A percentile compares a stretch with the other conserved stretches of the same genome.
Conservation (phyloP, 345 rosid genomes). For the Mercurialis annua region DNA sequence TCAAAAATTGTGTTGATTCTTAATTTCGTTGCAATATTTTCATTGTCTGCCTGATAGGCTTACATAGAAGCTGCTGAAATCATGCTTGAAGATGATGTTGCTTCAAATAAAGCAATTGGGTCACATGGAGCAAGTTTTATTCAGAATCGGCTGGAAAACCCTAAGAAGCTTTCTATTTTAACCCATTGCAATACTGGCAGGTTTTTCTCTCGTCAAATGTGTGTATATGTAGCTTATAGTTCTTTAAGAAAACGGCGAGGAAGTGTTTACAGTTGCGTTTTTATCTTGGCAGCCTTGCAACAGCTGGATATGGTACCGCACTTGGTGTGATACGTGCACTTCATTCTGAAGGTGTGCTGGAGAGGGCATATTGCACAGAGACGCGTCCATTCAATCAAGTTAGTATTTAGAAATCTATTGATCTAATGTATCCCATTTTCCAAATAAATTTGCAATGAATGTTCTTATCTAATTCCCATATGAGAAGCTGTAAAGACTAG, state of each 20-base stretch:
- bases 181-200: conserved; percentile 99
- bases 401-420: too few relatives aligned
- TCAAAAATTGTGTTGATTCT: conserved; percentile 1
- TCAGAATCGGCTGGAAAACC: conserved; percentile 39
- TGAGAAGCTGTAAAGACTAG: background rate
- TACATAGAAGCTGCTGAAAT: conserved; percentile 74
- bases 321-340: conserved; percentile 89
- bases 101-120: conserved; percentile 90
- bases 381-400: conserved; percentile 99
- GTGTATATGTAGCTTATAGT: background rate
- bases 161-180: conserved; percentile 52
- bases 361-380: conserved; percentile 93
- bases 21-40: background rate
- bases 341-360: conserved; percentile 58
- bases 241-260: conserved; percentile 1
- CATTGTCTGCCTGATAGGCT: conserved; percentile 37
- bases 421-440: too few relatives aligned
- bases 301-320: conserved; percentile 98
- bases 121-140: conserved; percentile 61
- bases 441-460: too few relatives aligned
- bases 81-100: conserved; percentile 87
- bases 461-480: too few relatives aligned
- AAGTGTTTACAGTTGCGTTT: background rate
- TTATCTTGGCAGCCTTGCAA: conserved; percentile 65
- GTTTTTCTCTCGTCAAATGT: conserved; percentile 26